Conservation (phyloP, 345 rosid species). For the Aurinia saxatilis region DNA sequence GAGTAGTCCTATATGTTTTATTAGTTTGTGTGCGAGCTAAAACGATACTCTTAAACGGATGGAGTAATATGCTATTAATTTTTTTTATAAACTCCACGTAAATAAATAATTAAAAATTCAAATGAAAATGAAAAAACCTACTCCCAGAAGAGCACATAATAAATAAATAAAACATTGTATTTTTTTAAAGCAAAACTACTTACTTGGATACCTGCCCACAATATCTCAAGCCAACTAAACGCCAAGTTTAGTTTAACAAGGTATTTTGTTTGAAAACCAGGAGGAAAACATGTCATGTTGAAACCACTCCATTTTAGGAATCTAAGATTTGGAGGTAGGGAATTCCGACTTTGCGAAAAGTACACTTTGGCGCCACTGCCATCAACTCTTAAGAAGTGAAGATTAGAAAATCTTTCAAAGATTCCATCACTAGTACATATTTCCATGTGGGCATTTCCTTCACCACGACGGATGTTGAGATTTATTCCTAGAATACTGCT, state of each 20-base stretch:
- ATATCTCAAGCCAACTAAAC: neutral
- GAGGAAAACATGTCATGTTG: constrained; percentile 7
- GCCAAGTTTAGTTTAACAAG: neutral
- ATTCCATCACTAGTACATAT: neutral
- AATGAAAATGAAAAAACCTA: too few species aligned
- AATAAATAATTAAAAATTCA: too few species aligned
- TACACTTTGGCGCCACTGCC: neutral
- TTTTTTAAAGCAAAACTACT: too few species aligned
- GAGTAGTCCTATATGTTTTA: too few species aligned
- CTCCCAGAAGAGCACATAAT: too few species aligned
- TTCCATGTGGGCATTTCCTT: neutral
- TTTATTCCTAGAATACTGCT: neutral
- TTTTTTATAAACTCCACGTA: too few species aligned
- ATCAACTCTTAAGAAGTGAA: neutral
- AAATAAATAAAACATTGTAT: too few species aligned
- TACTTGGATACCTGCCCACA: constrained; percentile 17
- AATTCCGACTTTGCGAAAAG: neutral
- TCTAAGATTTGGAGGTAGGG: neutral
- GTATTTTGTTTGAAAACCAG: neutral
- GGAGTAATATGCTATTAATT: too few species aligned
- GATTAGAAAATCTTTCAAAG: constrained; percentile 9
- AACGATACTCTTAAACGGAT: too few species aligned
- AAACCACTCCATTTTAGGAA: constrained; percentile 1
- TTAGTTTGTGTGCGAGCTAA: too few species aligned
- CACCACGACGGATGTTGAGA: too few species aligned